Evolutionary conservation across 2,329 filamentous ascomycete species (phyloP).

Genomic region (Scedosporium aurantiacum): DNA sequence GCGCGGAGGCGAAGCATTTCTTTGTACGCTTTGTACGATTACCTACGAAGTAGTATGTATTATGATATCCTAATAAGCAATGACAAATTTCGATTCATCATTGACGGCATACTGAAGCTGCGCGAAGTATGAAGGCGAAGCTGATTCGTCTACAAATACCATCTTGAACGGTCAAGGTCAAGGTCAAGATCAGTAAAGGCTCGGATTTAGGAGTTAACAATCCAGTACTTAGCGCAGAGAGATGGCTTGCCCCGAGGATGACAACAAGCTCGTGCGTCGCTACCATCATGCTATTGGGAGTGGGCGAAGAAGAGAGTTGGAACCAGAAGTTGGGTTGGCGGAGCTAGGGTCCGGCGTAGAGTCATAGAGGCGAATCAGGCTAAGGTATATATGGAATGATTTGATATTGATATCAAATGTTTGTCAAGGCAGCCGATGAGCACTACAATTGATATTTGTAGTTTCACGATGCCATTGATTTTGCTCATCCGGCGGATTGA

Average conservation of each 20-base stretch:
- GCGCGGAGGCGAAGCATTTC: not conserved
- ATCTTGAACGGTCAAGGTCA: not conserved
- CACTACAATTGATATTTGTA: too few relatives aligned
- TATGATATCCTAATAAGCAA: not conserved
- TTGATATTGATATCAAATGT: not conserved
- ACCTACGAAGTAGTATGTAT: not conserved
- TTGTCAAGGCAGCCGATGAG: too few relatives aligned
- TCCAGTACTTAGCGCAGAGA: too few relatives aligned
- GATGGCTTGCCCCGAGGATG: not conserved
- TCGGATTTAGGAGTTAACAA: not conserved
- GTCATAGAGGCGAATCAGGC: not conserved
- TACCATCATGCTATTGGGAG: not conserved
- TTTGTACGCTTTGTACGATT: not conserved
- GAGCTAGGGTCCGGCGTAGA: not conserved
- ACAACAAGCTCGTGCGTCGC: not conserved
- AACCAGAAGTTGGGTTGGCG: not conserved
- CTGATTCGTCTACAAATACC: too few relatives aligned
- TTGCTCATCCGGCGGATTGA: too few relatives aligned
- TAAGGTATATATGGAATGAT: not conserved
- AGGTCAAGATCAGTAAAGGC: not conserved
- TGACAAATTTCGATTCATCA: not conserved
- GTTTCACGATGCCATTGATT: too few relatives aligned
- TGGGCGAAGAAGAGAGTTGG: not conserved
- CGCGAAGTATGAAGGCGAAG: too few relatives aligned
- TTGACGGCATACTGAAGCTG: too few relatives aligned